These are phyloP conservation scores for Bipolaris zeicola DNA, from an alignment of 2,329 filamentous ascomycete genomes.

Conservation along the genomic window DNA sequence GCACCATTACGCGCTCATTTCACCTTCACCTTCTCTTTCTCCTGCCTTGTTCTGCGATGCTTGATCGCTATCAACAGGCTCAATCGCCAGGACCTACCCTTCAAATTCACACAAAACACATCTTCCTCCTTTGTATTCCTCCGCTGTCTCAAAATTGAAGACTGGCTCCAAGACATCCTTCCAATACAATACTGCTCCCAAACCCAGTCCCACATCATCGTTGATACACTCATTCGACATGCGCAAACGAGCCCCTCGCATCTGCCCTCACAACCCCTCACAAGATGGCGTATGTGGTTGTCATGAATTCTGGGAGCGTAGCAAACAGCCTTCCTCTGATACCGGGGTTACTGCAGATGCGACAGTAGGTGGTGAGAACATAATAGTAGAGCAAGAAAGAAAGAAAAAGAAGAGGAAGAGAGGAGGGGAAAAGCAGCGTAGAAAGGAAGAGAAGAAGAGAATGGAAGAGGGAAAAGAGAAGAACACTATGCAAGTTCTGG, in stretches of 20 bases:
- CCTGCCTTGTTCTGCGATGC: background rate
- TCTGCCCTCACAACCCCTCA: slow-evolving; percentile 13
- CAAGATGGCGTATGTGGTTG: slow-evolving; percentile 37
- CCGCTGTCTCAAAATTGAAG: background rate
- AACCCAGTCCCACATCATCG: background rate
- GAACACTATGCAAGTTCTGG: background rate
- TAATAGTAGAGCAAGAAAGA: background rate
- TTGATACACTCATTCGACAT: background rate
- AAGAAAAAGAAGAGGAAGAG: background rate
- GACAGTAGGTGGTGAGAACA: background rate
- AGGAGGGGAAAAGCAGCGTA: background rate
- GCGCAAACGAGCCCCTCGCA: slow-evolving; percentile 1
- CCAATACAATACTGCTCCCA: background rate
- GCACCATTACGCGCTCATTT: background rate
- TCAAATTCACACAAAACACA: background rate
- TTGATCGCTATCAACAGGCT: background rate
- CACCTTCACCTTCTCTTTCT: background rate
- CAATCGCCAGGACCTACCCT: background rate
- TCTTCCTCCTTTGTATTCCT: background rate
- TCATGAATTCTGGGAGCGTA: slow-evolving; percentile 27
- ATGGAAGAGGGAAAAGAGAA: background rate
- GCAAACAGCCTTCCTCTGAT: background rate
- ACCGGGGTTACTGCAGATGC: no score
- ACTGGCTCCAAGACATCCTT: background rate
- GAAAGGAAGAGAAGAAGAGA: background rate